Evolutionary conservation across 2,329 filamentous ascomycete genomes (phyloP), one percentile per base, ranked within the genome.

Genomic region (Dothideomycetidae sp.): DNA sequence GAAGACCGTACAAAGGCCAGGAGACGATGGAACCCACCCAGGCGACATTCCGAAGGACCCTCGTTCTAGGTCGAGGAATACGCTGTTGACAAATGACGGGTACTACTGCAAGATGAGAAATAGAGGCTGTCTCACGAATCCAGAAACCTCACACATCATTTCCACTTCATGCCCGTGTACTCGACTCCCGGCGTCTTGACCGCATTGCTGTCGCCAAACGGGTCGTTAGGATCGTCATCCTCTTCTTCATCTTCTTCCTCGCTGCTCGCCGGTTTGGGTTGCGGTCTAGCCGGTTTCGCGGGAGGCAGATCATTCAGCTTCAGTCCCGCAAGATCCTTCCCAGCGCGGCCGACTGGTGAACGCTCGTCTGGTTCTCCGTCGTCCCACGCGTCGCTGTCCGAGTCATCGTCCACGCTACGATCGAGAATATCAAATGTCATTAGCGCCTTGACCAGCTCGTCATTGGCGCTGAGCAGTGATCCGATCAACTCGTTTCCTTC

Each of bases 361-460:
- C n/a, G n/a, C n/a, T n/a, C n/a, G n/a, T n/a, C n/a, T n/a, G n/a
- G 31, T 2, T 18, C 21, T 5, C 37, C 28, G 12, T 15, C 15
- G 73, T 79, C 59, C 45, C 68, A 67, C 10, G 60, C 60, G 36
- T 78, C 74, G 44, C 71, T 76, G 49, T 77, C 72, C 42, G 72
- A 76, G 48, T 78, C 74, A 44, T 78, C 72, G 46, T 84, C 80
- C 45, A 88, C 81, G 33, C 81, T 85, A 43, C 78, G 76, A 54
- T 98, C 88, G 45, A 96, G 73, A 49, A 94, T 82, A 59, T 96
- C 88, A 53, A 85, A 98, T 0, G 85, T 81, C 73, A 93, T 93
- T 40, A 98, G 68, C 1, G 86, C 84, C 44, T 79, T 79, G 29
- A 96, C 82, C n/a, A 98, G 76, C 58, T 93, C 82, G 50, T 98